A percentile compares a stretch with the other conserved stretches of the same genome.
Conservation (phyloP, 2,329 filamentous ascomycete genomes). For the Orbilia ellipsospora region DNA sequence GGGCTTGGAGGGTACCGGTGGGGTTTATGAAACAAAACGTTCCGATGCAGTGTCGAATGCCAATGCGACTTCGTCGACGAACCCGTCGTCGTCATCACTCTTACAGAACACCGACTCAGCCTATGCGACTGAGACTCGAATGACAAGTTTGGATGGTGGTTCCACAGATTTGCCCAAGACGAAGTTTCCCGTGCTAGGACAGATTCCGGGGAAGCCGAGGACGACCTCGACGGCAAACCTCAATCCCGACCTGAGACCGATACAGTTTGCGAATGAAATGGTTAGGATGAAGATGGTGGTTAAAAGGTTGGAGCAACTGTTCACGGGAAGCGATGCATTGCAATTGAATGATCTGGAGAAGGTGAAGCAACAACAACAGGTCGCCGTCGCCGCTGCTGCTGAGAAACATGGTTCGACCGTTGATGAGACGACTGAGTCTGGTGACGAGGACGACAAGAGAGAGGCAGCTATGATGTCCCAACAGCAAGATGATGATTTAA, state of each 20-base stretch:
- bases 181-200: neutral
- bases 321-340: constrained; percentile 73
- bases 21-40: constrained; percentile 43
- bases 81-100: constrained; percentile 41
- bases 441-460: constrained; percentile 61
- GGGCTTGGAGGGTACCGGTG: constrained; percentile 66
- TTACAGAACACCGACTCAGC: constrained; percentile 65
- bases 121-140: constrained; percentile 71
- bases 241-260: constrained; percentile 7
- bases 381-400: constrained; percentile 67
- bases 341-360: constrained; percentile 61
- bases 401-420: constrained; percentile 60
- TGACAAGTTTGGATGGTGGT: constrained; percentile 44
- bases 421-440: constrained; percentile 55
- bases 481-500: constrained; percentile 56
- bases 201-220: constrained; percentile 8
- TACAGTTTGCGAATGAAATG: constrained; percentile 67
- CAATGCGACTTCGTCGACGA: constrained; percentile 65
- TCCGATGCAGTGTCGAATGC: constrained; percentile 62
- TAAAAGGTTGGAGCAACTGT: constrained; percentile 79
- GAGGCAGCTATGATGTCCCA: constrained; percentile 63
- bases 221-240: neutral
- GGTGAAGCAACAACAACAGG: constrained; percentile 60
- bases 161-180: constrained; percentile 13
- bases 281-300: constrained; percentile 82